phyloP scores from a whole-genome alignment of 2,329 filamentous ascomycete genomes.

The Coniella lustricola region DNA sequence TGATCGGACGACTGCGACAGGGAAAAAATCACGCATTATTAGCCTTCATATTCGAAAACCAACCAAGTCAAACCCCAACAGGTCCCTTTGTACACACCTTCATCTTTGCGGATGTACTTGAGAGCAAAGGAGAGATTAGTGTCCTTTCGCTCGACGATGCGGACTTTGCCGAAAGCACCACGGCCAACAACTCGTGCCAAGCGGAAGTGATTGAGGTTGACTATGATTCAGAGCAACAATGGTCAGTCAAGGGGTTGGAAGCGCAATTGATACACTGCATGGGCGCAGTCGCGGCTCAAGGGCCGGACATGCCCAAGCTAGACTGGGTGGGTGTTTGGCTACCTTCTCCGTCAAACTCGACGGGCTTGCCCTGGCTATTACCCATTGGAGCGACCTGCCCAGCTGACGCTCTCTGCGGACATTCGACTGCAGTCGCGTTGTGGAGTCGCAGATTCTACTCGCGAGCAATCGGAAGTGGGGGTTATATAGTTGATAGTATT shows the following conservation, averaged over 20 bases:
- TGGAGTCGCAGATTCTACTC: neutral
- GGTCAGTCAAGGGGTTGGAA: slow-evolving; percentile 4
- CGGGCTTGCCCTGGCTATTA: slow-evolving; percentile 89
- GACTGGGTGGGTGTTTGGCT: slow-evolving; percentile 26
- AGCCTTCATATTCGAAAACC: neutral
- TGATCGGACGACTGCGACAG: slow-evolving; percentile 73
- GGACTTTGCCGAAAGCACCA: slow-evolving; percentile 96
- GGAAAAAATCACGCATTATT: slow-evolving; percentile 14
- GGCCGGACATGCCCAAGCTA: too few relatives aligned
- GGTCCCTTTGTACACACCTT: slow-evolving; percentile 73
- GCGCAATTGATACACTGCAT: too few relatives aligned
- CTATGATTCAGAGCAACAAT: slow-evolving; percentile 37
- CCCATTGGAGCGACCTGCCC: slow-evolving; percentile 55
- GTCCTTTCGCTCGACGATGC: slow-evolving; percentile 97
- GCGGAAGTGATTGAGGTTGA: slow-evolving; percentile 96
- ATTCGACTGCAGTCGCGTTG: slow-evolving; percentile 3
- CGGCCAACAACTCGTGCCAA: slow-evolving; percentile 92
- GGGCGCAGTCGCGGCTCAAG: too few relatives aligned
- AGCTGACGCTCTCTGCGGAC: slow-evolving; percentile 12
- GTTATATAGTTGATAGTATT: neutral
- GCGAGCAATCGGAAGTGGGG: too few relatives aligned
- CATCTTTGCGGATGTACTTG: slow-evolving; percentile 98
- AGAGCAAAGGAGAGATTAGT: slow-evolving; percentile 89
- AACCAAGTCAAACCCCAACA: too few relatives aligned
- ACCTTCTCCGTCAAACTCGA: slow-evolving; percentile 92